These are phyloP conservation scores for Colletotrichum cuscutae DNA, from an alignment of 2,329 filamentous ascomycete species.

Conservation along the genomic window DNA sequence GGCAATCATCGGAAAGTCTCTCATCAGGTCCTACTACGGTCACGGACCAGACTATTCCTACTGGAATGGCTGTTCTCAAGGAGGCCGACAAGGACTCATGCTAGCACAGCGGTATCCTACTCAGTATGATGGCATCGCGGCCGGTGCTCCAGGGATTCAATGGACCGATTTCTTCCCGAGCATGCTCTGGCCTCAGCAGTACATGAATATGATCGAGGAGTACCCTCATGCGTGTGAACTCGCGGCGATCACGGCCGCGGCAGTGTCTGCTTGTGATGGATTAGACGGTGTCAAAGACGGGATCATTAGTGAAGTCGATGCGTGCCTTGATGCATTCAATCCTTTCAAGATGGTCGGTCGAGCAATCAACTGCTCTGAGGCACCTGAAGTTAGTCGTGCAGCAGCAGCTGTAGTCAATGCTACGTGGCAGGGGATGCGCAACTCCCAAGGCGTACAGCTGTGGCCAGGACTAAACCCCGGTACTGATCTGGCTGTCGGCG, in stretches of 20 bases:
- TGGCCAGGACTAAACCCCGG: constrained; percentile 29
- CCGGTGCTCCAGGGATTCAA: constrained; percentile 54
- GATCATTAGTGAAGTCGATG: constrained; percentile 51
- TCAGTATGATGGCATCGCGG: constrained; percentile 64
- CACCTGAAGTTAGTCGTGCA: neutral
- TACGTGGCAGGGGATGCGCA: constrained; percentile 32
- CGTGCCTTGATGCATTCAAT: constrained; percentile 20
- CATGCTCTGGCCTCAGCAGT: constrained; percentile 29
- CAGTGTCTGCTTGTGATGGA: constrained; percentile 56
- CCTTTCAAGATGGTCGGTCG: constrained; percentile 6
- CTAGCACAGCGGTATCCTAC: constrained; percentile 61
- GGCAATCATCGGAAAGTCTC: constrained; percentile 57
- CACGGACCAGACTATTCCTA: constrained; percentile 55
- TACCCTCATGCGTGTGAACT: constrained; percentile 35
- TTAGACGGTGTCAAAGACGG: constrained; percentile 58
- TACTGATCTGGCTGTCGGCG: constrained; percentile 29
- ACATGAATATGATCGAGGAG: constrained; percentile 14
- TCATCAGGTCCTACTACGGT: constrained; percentile 61
- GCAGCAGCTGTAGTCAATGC: constrained; percentile 36
- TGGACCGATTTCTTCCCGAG: constrained; percentile 19
- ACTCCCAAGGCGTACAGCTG: neutral
- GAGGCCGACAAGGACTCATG: constrained; percentile 65
- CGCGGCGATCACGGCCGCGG: constrained; percentile 49
- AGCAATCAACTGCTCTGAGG: neutral
- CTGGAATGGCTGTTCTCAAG: constrained; percentile 64